Conservation (phyloP, 2,329 filamentous ascomycete species). For the Xylaria sp. region DNA sequence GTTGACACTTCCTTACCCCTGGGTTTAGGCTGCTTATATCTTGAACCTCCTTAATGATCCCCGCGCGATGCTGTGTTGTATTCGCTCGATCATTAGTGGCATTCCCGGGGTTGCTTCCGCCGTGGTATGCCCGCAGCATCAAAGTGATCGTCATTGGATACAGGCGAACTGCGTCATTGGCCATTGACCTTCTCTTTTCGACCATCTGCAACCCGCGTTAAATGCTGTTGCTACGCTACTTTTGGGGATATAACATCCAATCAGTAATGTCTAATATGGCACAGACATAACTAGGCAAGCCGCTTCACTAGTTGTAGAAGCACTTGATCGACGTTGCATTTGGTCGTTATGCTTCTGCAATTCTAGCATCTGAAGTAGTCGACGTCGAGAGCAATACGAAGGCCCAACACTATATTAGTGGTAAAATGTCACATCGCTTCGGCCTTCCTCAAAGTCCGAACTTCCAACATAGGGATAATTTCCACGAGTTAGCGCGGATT, state of each 20-base stretch:
- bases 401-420: neutral
- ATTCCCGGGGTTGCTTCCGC: constrained; percentile 10
- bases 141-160: constrained; percentile 21
- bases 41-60: constrained; percentile 5
- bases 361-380: neutral
- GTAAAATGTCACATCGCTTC: neutral
- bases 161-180: neutral
- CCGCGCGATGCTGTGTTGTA: constrained; percentile 12
- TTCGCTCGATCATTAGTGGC: neutral
- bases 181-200: constrained; percentile 21
- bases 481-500: neutral
- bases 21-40: neutral
- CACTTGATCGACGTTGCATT: neutral
- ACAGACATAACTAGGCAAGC: neutral
- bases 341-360: neutral
- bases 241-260: neutral
- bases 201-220: neutral
- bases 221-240: neutral
- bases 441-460: neutral
- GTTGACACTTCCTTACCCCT: neutral
- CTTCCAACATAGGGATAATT: neutral
- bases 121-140: neutral
- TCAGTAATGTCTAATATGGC: neutral
- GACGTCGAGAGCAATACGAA: neutral
- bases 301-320: neutral